These are phyloP conservation scores for Noccaea bulbosa DNA, from an alignment of 345 rosid species.

Conservation along the genomic window DNA sequence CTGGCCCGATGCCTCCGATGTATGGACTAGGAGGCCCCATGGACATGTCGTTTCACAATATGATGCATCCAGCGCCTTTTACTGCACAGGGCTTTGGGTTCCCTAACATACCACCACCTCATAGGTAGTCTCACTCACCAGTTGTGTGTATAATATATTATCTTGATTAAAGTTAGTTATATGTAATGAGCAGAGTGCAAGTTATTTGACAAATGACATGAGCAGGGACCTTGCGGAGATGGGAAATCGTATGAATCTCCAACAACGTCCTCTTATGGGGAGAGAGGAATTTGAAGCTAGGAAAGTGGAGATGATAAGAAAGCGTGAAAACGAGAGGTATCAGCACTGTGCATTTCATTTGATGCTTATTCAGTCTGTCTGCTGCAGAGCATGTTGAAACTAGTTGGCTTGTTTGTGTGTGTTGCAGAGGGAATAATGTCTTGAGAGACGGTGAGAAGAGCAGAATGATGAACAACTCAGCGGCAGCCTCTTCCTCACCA, in stretches of 20 bases:
- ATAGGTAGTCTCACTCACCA: slow-evolving; percentile 31
- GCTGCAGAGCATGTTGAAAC: slow-evolving; percentile 16
- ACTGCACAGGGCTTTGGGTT: slow-evolving; percentile 42
- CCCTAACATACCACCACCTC: slow-evolving; percentile 44
- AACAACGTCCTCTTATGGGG: slow-evolving; percentile 82
- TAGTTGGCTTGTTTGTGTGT: slow-evolving; percentile 1
- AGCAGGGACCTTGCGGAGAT: slow-evolving; percentile 77
- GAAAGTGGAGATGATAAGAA: slow-evolving; percentile 89
- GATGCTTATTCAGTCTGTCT: neutral
- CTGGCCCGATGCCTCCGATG: slow-evolving; percentile 38
- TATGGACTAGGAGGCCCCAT: slow-evolving; percentile 34
- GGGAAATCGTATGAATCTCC: slow-evolving; percentile 68
- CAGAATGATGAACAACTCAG: slow-evolving; percentile 63
- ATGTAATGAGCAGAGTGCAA: slow-evolving; percentile 3
- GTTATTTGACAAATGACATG: neutral
- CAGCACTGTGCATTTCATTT: neutral
- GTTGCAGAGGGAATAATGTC: slow-evolving; percentile 64
- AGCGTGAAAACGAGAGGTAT: slow-evolving; percentile 89
- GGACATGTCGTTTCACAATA: slow-evolving; percentile 34
- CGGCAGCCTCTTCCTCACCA: slow-evolving; percentile 60
- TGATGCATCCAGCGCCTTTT: slow-evolving; percentile 41
- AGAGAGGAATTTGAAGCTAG: slow-evolving; percentile 94
- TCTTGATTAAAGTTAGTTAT: neutral
- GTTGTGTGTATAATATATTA: neutral
- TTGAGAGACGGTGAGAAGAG: slow-evolving; percentile 59